Conservation (phyloP, 768 basidiomycete genomes). For the Calvatia gigantea region DNA sequence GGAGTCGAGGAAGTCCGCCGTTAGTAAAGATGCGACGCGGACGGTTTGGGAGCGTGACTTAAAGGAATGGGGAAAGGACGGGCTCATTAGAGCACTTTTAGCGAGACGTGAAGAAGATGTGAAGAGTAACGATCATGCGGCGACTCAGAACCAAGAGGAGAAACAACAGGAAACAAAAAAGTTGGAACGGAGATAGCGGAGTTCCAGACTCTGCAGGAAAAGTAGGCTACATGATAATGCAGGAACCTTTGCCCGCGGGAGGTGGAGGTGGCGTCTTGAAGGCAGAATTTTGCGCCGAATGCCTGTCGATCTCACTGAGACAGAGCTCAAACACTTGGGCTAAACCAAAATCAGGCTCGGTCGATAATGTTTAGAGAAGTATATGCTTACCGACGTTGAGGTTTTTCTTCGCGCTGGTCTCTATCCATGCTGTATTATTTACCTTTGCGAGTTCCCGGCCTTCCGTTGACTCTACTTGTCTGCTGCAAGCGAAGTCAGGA, state of each 20-base stretch:
- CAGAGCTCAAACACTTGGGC: slow-evolving; percentile 80
- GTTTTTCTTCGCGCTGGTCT: slow-evolving; percentile 82
- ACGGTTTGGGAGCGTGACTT: background rate
- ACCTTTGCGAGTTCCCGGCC: slow-evolving; percentile 68
- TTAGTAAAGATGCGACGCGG: background rate
- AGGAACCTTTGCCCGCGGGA: slow-evolving; percentile 34
- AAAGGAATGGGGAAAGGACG: background rate
- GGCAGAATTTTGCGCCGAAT: slow-evolving; percentile 25
- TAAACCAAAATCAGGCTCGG: slow-evolving; percentile 21
- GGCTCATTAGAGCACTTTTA: background rate
- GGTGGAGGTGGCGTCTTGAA: slow-evolving; percentile 31
- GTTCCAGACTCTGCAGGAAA: background rate
- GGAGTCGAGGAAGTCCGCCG: background rate
- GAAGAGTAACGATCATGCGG: slow-evolving; percentile 2
- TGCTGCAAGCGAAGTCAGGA: slow-evolving; percentile 31
- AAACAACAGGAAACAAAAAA: slow-evolving; percentile 1
- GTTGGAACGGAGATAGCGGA: background rate
- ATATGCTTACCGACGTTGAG: slow-evolving; percentile 68
- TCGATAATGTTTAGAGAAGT: background rate
- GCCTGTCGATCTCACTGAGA: slow-evolving; percentile 76
- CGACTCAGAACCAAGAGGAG: background rate
- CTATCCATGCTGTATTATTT: slow-evolving; percentile 75
- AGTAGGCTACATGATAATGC: slow-evolving; percentile 50
- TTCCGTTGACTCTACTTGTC: slow-evolving; percentile 65
- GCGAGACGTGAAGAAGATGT: slow-evolving; percentile 5